These are phyloP conservation scores for Spirogloea muscicola DNA, from an alignment of 139 green algal genomes.

Conservation along the genomic window DNA sequence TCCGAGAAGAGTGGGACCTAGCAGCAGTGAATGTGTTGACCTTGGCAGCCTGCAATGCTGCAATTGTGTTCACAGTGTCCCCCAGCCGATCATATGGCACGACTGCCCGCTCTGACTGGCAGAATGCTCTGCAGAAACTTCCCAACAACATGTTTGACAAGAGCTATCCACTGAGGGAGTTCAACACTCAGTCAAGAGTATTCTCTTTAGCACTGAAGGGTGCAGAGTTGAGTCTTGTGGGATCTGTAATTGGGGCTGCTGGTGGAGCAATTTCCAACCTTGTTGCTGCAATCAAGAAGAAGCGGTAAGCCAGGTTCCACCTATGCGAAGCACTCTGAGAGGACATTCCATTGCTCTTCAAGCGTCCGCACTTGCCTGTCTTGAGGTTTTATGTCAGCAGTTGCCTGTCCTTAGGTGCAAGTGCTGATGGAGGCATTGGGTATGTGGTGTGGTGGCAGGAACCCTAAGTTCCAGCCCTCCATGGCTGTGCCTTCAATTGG, in stretches of 20 bases:
- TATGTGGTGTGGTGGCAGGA: constrained; percentile 14
- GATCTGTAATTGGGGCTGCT: constrained; percentile 58
- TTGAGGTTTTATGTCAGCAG: constrained; percentile 3
- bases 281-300: background rate
- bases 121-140: constrained; percentile 66
- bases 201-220: constrained; percentile 73
- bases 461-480: constrained; percentile 70
- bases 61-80: constrained; percentile 80
- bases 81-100: constrained; percentile 73
- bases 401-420: too few relatives aligned
- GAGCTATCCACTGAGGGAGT: constrained; percentile 72
- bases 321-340: background rate
- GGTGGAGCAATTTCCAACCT: constrained; percentile 27
- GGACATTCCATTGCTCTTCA: background rate
- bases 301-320: constrained; percentile 2
- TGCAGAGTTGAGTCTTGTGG: constrained; percentile 83
- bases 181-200: constrained; percentile 61
- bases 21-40: constrained; percentile 79
- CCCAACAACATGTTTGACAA: constrained; percentile 81
- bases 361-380: too few relatives aligned
- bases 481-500: constrained; percentile 65
- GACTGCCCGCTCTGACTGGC: constrained; percentile 75
- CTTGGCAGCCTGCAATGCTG: constrained; percentile 73
- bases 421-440: too few relatives aligned
- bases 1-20: constrained; percentile 82